A percentile compares a stretch with the other conserved stretches of the same genome.
Evolutionary conservation across 208 protist species (phyloP).

Genomic region (Novymonas esmeraldas): DNA sequence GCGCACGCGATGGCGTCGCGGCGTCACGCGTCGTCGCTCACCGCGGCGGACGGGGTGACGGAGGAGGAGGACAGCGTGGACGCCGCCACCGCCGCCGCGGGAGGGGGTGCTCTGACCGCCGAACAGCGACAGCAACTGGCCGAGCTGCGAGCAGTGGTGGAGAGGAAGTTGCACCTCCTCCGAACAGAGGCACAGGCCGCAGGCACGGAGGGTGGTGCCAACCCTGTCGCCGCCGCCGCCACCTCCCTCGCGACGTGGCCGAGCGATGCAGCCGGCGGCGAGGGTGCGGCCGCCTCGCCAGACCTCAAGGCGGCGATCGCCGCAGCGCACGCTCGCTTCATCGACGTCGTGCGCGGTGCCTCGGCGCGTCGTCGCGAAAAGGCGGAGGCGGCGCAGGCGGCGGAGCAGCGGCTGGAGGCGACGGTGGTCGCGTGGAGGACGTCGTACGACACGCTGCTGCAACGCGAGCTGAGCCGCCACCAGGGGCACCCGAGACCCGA

Average conservation of each 20-base stretch:
- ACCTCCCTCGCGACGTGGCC: background rate
- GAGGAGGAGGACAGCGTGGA: background rate
- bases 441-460: conserved; percentile 7
- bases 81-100: background rate
- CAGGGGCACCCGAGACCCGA: background rate
- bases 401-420: conserved; percentile 23
- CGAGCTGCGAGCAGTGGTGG: conserved; percentile 19
- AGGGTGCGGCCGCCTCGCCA: background rate
- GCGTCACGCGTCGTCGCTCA: background rate
- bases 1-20: background rate
- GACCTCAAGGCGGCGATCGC: background rate
- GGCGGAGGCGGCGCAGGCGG: conserved; percentile 16
- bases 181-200: background rate
- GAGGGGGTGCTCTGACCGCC: background rate
- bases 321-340: conserved; percentile 20
- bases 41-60: background rate
- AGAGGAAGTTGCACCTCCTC: conserved; percentile 22
- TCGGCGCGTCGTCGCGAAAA: conserved; percentile 13
- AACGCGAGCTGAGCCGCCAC: background rate
- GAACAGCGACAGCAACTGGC: conserved; percentile 4
- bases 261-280: background rate
- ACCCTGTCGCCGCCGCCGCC: background rate
- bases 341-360: conserved; percentile 11
- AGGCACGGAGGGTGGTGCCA: background rate
- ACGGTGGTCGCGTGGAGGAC: conserved; percentile 17